phyloP scores from a whole-genome alignment of 116 monocot genomes.

The Cymodocea nodosa region DNA sequence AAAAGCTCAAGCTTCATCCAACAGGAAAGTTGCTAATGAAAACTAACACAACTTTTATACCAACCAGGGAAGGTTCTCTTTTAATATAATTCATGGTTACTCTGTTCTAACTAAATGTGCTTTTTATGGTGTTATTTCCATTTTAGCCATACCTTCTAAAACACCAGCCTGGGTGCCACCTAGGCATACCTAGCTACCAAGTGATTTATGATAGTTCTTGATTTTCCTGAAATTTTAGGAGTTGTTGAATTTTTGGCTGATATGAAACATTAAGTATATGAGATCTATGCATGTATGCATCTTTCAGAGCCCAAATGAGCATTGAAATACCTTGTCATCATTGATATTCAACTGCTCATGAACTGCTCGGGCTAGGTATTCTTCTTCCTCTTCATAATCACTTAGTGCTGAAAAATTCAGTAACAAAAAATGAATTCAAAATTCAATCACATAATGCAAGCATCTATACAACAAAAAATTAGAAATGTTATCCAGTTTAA shows the following conservation, averaged over 20 bases:
- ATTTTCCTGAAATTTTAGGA: not conserved
- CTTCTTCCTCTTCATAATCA: conserved; percentile 74
- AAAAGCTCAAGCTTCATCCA: too few relatives aligned
- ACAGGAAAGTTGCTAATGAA: too few relatives aligned
- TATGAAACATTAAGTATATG: too few relatives aligned
- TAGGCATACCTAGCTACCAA: too few relatives aligned
- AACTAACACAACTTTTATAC: too few relatives aligned
- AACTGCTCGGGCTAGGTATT: conserved; percentile 57
- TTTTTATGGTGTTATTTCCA: not conserved
- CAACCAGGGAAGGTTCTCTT: too few relatives aligned
- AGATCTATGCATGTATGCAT: too few relatives aligned
- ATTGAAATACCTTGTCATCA: conserved; percentile 45
- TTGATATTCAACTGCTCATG: conserved; percentile 76
- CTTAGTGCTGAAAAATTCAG: conserved; percentile 47
- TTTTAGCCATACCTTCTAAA: not conserved
- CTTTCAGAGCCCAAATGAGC: too few relatives aligned
- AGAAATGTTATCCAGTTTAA: not conserved
- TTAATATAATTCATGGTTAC: too few relatives aligned
- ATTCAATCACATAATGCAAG: not conserved
- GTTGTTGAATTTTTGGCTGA: not conserved
- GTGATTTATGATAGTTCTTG: too few relatives aligned
- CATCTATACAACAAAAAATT: not conserved
- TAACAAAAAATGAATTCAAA: not conserved
- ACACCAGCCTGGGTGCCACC: too few relatives aligned
- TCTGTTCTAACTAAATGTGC: too few relatives aligned